Evolutionary conservation across 306 rosid genomes (phyloP).

Genomic region (Cucurbita ficifolia): DNA sequence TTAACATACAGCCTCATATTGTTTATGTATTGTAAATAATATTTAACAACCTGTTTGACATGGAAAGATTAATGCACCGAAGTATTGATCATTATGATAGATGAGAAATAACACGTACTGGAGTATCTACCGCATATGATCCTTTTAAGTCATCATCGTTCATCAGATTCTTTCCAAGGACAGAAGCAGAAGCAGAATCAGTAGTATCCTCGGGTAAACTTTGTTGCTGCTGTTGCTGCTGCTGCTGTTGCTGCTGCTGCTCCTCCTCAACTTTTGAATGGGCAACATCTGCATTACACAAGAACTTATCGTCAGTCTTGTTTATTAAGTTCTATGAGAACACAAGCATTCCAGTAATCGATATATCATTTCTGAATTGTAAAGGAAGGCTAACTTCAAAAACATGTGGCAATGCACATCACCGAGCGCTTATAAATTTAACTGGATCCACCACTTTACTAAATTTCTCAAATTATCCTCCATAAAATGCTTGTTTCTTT

Average conservation of each 20-base stretch:
- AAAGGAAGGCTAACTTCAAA: neutral
- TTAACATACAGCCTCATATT: neutral
- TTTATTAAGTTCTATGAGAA: neutral
- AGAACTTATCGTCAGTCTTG: neutral
- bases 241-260: conserved; percentile 63
- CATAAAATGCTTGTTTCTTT: too few species aligned
- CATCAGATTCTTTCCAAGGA: conserved; percentile 55
- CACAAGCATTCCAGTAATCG: neutral
- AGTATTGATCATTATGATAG: neutral
- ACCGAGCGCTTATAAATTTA: neutral
- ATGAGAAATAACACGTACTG: conserved; percentile 33
- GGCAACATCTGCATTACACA: conserved; percentile 47
- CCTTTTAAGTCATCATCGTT: conserved; percentile 76
- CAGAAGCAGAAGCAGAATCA: conserved; percentile 29
- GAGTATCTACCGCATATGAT: conserved; percentile 43
- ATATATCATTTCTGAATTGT: neutral
- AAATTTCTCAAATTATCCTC: neutral
- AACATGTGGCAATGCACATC: neutral
- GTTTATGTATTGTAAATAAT: neutral
- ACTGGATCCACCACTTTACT: neutral
- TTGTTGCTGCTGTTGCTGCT: conserved; percentile 60
- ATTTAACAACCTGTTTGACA: neutral
- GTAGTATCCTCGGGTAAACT: conserved; percentile 50
- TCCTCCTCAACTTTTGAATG: conserved; percentile 57
- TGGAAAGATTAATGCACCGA: neutral